Evolutionary conservation across 331 rosid genomes (phyloP).

Genomic region (Cucumis variabilis): DNA sequence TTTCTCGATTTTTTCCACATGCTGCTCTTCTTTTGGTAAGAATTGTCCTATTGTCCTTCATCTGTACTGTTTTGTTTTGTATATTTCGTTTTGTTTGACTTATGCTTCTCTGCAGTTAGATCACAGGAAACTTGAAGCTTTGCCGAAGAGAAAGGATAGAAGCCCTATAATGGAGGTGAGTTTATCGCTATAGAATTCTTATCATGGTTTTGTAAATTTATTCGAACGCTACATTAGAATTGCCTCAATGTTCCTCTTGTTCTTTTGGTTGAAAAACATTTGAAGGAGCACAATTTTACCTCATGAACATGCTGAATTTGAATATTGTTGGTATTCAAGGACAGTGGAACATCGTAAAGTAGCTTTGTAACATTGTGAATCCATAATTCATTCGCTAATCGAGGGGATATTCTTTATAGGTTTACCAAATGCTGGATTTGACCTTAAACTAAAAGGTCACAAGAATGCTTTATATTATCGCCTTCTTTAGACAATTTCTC

Average conservation of each 20-base stretch:
- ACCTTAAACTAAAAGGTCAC: neutral
- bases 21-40: conserved; percentile 87
- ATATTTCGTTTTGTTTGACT: conserved; percentile 5
- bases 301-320: neutral
- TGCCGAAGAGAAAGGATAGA: conserved; percentile 69
- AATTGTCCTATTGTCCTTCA: neutral
- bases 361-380: too few species aligned
- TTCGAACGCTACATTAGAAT: neutral
- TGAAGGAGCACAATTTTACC: neutral
- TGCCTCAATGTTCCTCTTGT: neutral
- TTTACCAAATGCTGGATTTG: neutral
- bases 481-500: neutral
- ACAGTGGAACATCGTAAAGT: neutral
- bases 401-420: neutral
- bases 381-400: neutral
- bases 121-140: conserved; percentile 81
- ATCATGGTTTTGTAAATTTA: neutral
- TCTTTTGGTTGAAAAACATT: neutral
- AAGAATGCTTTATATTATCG: neutral
- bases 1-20: conserved; percentile 83
- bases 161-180: conserved; percentile 84
- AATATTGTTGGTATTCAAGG: neutral
- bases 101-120: conserved; percentile 63
- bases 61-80: neutral
- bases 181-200: neutral